Evolutionary conservation across 805 yeast genomes (phyloP), one percentile per base, ranked within the genome.

Genomic region (Ogataea salicorniae): DNA sequence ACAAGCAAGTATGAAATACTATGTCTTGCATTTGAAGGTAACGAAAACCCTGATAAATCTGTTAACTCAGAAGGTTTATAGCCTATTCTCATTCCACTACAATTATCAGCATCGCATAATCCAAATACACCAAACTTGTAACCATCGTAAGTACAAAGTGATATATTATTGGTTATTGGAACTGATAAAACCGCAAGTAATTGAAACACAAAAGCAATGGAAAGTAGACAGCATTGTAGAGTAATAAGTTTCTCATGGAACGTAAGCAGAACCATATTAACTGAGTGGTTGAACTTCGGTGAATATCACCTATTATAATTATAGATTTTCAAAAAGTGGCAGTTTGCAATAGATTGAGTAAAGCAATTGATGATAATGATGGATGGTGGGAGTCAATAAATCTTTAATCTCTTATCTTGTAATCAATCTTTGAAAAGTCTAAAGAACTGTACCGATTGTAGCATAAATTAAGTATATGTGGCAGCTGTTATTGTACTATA

Each of bases 41-140:
- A 61, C 5, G 75, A 60, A 52, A 77, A 73, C 23, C 73, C 75
- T 9, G 60, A 54, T 18, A 68, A 60, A 31, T 64, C 68, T 13
- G 61, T 57, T 6, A 68, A 50, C 26, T 71, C 66, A 4, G 56
- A 47, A 2, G 62, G 55, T 31, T 53, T 54, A 51, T 76, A 77
- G 0, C 84, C 84, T 4, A 80, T 64, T 4, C 71, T 60, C 1
- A 68, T 63, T 0, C 47, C 26, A 1, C 78, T 68, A 56, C 84
- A 79, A 4, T 59, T 59, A 6, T 58, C 49, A 2, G 57, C 50
- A 34, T 67, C 58, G 61, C 92, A 85, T 54, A 79, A 73, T 2
- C 92, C 92, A 64, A 83, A 83, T 1, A 84, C 87, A 2, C 92
- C 92, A 58, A 81, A 85, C 52, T 67, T 62, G 58, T 72, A 72